Evolutionary conservation across 2,329 filamentous ascomycete species (phyloP), one percentile per base, ranked within the genome.

Genomic region (Exophiala aquamarina): DNA sequence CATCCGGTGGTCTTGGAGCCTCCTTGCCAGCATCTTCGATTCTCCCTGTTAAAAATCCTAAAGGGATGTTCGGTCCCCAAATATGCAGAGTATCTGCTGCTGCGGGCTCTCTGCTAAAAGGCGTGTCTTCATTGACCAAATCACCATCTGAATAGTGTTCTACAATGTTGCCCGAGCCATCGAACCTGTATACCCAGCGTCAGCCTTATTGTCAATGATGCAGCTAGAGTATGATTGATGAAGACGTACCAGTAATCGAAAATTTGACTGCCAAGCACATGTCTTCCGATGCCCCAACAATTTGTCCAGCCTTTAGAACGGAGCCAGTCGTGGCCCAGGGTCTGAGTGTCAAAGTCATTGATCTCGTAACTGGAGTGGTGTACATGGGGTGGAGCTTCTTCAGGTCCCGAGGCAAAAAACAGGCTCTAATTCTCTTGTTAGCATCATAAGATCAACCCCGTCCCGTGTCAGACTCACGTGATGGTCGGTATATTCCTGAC

Each of bases 81-180:
- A 66, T 54, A 13, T 61, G 59, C 35, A 65, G 41, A 2, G 59
- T 61, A 34, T 65, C 61, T 32, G 62, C 43, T 1, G 60, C 59
- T 1, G 62, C 63, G 3, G 59, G 54, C 5, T 54, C 55, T 49
- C 62, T 61, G 1, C 59, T 59, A 41, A 65, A 57, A 0, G 62
- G 62, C 0, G 64, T 65, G 20, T 63, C 51, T 36, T 56, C 44
- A 41, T 56, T 56, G 4, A 56, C 56, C 18, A 56, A 58, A 65
- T 88, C 84, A 1, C 84, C 84, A 62, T 87, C 84, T 13, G 83
- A 79, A 58, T 87, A 88, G 63, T 86, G 82, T 66, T 86, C 82
- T 59, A 86, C 68, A 64, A 86, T 84, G 60, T 84, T 83, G 0
- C 72, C 71, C 3, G 70, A 74, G 0, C 78, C 77, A 64, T 86